A percentile compares a stretch with the other conserved stretches of the same genome.
Evolutionary conservation across 768 basidiomycete genomes (phyloP).

Genomic region (Hydnomerulius pinastri): DNA sequence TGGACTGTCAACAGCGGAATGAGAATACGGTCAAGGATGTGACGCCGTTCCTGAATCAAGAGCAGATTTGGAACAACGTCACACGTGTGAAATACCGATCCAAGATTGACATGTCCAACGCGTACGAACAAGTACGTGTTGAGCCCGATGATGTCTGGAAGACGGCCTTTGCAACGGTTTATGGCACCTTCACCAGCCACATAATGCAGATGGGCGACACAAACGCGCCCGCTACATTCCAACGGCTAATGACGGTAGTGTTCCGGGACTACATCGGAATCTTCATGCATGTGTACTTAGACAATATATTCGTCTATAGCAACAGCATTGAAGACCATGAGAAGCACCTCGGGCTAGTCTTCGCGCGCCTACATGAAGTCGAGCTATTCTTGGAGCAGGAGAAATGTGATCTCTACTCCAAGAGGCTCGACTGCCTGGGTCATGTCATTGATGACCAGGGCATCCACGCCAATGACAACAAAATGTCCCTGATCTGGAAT

Average conservation of each 20-base stretch:
- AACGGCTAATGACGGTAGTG: slow-evolving; percentile 43
- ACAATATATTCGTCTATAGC: slow-evolving; percentile 45
- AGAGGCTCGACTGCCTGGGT: slow-evolving; percentile 38
- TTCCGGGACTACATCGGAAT: slow-evolving; percentile 39
- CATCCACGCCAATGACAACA: slow-evolving; percentile 38
- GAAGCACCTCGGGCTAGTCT: slow-evolving; percentile 32
- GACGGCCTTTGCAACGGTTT: slow-evolving; percentile 27
- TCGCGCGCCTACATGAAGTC: slow-evolving; percentile 27
- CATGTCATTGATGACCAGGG: slow-evolving; percentile 42
- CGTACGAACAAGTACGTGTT: slow-evolving; percentile 21
- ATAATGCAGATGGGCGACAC: slow-evolving; percentile 50
- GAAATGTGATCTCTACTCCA: slow-evolving; percentile 37
- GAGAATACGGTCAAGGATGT: slow-evolving; percentile 14
- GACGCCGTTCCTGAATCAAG: slow-evolving; percentile 17
- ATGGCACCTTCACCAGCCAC: slow-evolving; percentile 38
- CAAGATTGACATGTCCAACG: slow-evolving; percentile 16
- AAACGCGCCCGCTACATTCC: slow-evolving; percentile 48
- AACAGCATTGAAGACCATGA: slow-evolving; percentile 40
- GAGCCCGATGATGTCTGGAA: slow-evolving; percentile 25
- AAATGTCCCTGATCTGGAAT: slow-evolving; percentile 24
- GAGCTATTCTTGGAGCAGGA: slow-evolving; percentile 33
- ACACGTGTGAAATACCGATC: not conserved
- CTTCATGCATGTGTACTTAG: slow-evolving; percentile 46
- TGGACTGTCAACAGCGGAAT: slow-evolving; percentile 15
- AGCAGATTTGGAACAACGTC: slow-evolving; percentile 13